A percentile compares a stretch with the other conserved stretches of the same genome.
Conservation (phyloP, 208 protist species). For the Vickermania spadyakhi region DNA sequence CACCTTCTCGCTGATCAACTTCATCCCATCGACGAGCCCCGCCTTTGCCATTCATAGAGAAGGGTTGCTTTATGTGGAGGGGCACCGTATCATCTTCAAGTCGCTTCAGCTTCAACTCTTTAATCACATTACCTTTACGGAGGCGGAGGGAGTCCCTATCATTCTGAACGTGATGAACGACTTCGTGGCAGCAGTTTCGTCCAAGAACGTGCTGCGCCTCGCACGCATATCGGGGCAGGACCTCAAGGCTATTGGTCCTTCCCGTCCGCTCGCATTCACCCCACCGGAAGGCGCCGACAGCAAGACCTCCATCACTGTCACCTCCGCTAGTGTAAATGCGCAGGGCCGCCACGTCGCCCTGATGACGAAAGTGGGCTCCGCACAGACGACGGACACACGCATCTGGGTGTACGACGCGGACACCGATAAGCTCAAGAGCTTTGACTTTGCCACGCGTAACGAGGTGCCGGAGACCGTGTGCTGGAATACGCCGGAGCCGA, state of each 20-base stretch:
- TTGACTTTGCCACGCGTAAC: slow-evolving; percentile 62
- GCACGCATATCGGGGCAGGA: slow-evolving; percentile 62
- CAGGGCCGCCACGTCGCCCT: slow-evolving; percentile 70
- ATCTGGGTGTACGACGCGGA: slow-evolving; percentile 89
- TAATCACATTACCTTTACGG: slow-evolving; percentile 79
- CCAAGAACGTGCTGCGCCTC: slow-evolving; percentile 71
- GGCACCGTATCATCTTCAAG: slow-evolving; percentile 63
- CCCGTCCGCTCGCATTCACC: slow-evolving; percentile 42
- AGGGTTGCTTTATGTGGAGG: slow-evolving; percentile 80
- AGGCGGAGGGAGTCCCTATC: slow-evolving; percentile 69
- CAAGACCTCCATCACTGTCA: slow-evolving; percentile 22
- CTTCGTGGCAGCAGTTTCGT: slow-evolving; percentile 76
- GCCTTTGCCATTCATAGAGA: slow-evolving; percentile 80
- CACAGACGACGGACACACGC: slow-evolving; percentile 52
- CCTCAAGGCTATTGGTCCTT: slow-evolving; percentile 50
- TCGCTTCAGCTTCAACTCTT: slow-evolving; percentile 73
- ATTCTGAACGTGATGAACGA: slow-evolving; percentile 86
- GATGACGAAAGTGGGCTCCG: slow-evolving; percentile 47
- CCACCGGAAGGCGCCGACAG: slow-evolving; percentile 1
- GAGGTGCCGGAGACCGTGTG: slow-evolving; percentile 74
- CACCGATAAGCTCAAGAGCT: slow-evolving; percentile 68
- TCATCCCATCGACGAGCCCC: slow-evolving; percentile 51
- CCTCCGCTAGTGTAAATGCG: slow-evolving; percentile 63
- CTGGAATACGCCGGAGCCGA: slow-evolving; percentile 86
- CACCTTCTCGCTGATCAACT: slow-evolving; percentile 53